phyloP scores from a whole-genome alignment of 1,284 basidiomycete genomes.

The Phylloboletellus chloephorus region DNA sequence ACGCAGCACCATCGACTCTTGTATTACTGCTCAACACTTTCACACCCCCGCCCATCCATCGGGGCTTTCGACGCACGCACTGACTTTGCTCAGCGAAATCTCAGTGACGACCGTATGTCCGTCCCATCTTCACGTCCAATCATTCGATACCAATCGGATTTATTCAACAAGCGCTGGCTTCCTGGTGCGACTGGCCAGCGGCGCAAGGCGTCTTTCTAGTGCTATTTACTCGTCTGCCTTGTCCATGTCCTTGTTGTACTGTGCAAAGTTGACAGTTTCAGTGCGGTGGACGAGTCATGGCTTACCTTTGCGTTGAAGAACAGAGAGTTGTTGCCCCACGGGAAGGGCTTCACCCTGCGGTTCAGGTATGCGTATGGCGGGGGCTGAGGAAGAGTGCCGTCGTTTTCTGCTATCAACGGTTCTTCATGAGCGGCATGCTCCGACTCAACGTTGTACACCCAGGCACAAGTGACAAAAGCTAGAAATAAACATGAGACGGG shows the following conservation, averaged over 20 bases:
- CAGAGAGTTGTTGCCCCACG: conserved; percentile 76
- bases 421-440: conserved; percentile 71
- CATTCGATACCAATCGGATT: conserved; percentile 1
- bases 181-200: background rate
- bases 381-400: conserved; percentile 64
- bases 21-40: background rate
- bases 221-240: conserved; percentile 31
- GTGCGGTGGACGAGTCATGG: conserved; percentile 3
- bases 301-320: conserved; percentile 76
- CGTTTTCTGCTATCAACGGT: conserved; percentile 71
- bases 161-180: conserved; percentile 1
- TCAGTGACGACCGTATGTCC: background rate
- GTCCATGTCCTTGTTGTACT: conserved; percentile 59
- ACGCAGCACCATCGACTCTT: no score
- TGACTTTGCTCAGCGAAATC: background rate
- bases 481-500: conserved; percentile 12
- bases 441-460: conserved; percentile 71
- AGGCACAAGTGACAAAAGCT: conserved; percentile 62
- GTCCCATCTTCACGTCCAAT: conserved; percentile 8
- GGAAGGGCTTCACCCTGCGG: conserved; percentile 69
- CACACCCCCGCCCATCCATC: conserved; percentile 18
- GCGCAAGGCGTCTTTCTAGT: conserved; percentile 2
- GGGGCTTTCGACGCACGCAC: background rate
- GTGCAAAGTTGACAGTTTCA: conserved; percentile 4
- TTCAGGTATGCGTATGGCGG: conserved; percentile 76